Percentiles rank a stretch among this genome's conserved stretches.
Conservation (phyloP, 169 alveolate species). For the Plasmodium inui region DNA sequence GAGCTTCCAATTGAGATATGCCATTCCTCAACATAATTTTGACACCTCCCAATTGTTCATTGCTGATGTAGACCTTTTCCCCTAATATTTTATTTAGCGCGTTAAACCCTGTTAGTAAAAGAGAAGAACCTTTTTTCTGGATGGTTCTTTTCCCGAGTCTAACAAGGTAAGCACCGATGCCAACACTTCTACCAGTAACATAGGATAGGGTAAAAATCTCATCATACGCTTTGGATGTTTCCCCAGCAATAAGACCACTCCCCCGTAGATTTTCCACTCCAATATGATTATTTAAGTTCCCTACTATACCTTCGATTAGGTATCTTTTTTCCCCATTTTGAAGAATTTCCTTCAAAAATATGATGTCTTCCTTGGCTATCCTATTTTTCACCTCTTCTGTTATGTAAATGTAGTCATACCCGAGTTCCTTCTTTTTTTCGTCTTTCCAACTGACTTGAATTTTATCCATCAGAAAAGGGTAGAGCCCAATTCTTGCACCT, state of each 20-base stretch:
- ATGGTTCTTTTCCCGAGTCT: slow-evolving; percentile 90
- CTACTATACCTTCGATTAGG: slow-evolving; percentile 70
- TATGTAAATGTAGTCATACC: slow-evolving; percentile 85
- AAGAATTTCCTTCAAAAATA: slow-evolving; percentile 77
- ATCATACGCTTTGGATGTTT: slow-evolving; percentile 90
- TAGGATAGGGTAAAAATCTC: slow-evolving; percentile 89
- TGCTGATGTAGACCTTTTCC: slow-evolving; percentile 88
- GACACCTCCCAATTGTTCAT: slow-evolving; percentile 92
- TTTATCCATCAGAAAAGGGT: slow-evolving; percentile 81
- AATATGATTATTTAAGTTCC: slow-evolving; percentile 79
- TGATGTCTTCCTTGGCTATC: slow-evolving; percentile 77
- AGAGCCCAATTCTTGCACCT: slow-evolving; percentile 90
- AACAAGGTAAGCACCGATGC: slow-evolving; percentile 91
- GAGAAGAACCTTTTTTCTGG: slow-evolving; percentile 89
- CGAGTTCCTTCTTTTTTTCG: slow-evolving; percentile 83
- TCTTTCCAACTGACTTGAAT: slow-evolving; percentile 82
- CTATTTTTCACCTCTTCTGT: slow-evolving; percentile 78
- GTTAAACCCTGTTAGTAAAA: slow-evolving; percentile 90
- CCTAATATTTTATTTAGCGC: slow-evolving; percentile 90
- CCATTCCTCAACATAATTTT: slow-evolving; percentile 91
- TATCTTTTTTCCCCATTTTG: slow-evolving; percentile 80
- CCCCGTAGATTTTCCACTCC: slow-evolving; percentile 91
- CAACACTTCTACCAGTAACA: slow-evolving; percentile 91
- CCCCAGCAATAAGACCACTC: slow-evolving; percentile 91
- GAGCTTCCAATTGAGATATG: slow-evolving; percentile 88